Conservation (phyloP, 345 rosid species). For the Pseudoturritis turrita region DNA sequence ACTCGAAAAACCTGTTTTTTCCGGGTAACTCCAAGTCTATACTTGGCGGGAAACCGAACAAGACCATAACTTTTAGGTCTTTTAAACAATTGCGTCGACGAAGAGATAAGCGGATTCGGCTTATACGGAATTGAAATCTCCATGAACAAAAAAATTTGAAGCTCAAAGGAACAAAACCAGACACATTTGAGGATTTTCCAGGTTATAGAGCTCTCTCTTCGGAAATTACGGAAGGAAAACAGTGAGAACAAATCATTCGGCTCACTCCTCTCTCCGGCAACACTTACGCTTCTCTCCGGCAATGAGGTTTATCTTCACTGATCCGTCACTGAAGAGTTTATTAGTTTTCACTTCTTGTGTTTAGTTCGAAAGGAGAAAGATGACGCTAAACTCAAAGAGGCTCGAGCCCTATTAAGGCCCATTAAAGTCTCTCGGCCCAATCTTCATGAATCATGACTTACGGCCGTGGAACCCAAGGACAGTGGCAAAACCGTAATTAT, state of each 20-base stretch:
- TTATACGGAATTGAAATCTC: constrained; percentile 34
- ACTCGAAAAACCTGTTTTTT: constrained; percentile 35
- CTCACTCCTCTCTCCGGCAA: constrained; percentile 16
- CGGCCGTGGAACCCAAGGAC: constrained; percentile 10
- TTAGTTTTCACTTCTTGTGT: background rate
- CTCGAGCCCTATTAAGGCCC: background rate
- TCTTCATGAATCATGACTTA: background rate
- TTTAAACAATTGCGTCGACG: constrained; percentile 17
- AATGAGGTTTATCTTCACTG: constrained; percentile 26
- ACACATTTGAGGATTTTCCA: background rate
- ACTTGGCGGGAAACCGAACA: constrained; percentile 29
- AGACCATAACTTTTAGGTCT: constrained; percentile 16
- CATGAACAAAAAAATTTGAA: constrained; percentile 28
- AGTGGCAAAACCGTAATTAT: background rate
- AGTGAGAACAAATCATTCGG: background rate
- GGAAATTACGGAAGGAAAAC: background rate
- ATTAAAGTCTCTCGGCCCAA: background rate
- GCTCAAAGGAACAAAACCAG: background rate
- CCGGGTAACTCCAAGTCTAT: constrained; percentile 31
- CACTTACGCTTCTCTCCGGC: constrained; percentile 10
- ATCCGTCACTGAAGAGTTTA: background rate
- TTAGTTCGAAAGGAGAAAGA: background rate
- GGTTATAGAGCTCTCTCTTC: background rate
- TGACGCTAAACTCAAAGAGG: background rate
- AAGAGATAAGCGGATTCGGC: constrained; percentile 38